Base-by-base conservation (phyloP, 78 protist genomes). In the Dictyostelium brefeldianum region DNA sequence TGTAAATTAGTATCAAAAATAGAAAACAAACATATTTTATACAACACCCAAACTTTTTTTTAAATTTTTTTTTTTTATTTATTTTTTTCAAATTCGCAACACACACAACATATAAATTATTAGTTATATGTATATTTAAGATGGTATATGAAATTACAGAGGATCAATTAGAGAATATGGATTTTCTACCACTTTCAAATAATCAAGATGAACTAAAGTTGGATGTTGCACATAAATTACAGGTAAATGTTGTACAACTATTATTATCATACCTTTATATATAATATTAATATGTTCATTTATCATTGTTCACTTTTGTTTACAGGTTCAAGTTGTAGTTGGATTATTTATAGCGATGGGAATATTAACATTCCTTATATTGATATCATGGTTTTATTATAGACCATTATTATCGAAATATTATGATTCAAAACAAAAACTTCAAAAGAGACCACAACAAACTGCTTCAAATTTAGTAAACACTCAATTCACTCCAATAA, bases 341-440 rank as follows among this genome's bases (percentile, higher is more conserved):
- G 70, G 70, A 25, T 62, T 62, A 62, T 62, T 62, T 62, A 62
- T 62, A 62, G 70, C 27, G 11, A 62, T 62, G 70, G 20, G n/a
- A 0, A 31, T 62, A 25, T 62, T 62, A 1, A 62, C 22, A 17
- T 25, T 62, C 4, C 27, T 62, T 25, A 25, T 36, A 62, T 25
- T 62, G 10, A 31, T 62, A 25, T n/a, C 70, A 25, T 62, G 70
- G 70, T 62, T 62, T 62, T 11, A 62, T 10, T 62, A 62, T 62
- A 62, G 70, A 2, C 27, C 70, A 25, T 62, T 62, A 11, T 1
- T 62, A 62, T 62, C 70, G 27, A 62, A 62, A 25, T 62, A 62
- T 62, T 62, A 62, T 25, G 70, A 62, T 62, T 62, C 70, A 62
- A 62, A 62, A 62, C 70, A 62, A 62, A 62, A 62, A 17, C 22